A percentile compares a stretch with the other conserved stretches of the same genome.
phyloP scores from a whole-genome alignment of 2,329 filamentous ascomycete genomes.

The Aspergillus fumigatus region DNA sequence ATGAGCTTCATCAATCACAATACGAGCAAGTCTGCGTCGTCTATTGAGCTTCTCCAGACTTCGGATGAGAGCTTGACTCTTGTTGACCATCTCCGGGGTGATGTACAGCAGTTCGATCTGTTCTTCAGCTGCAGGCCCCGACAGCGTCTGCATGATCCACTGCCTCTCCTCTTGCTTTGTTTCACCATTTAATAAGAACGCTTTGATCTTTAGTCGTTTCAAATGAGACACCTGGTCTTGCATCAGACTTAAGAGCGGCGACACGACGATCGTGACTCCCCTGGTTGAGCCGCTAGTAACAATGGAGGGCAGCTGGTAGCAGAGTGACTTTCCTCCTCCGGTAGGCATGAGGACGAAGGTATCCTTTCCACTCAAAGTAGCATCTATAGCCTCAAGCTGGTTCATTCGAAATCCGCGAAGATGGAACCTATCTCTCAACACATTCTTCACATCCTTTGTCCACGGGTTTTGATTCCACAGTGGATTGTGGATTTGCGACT shows the following conservation, averaged over 20 bases:
- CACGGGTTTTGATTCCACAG: conserved; percentile 64
- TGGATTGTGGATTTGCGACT: conserved; percentile 27
- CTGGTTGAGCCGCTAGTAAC: conserved; percentile 71
- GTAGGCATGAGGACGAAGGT: conserved; percentile 97
- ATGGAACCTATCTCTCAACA: conserved; percentile 77
- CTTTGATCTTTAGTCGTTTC: conserved; percentile 67
- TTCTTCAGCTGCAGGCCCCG: conserved; percentile 63
- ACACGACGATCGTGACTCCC: conserved; percentile 92
- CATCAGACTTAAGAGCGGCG: conserved; percentile 91
- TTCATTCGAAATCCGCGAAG: conserved; percentile 84
- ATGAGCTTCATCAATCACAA: conserved; percentile 98
- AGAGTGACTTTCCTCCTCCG: conserved; percentile 92
- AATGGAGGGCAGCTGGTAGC: conserved; percentile 90
- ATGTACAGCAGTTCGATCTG: conserved; percentile 86
- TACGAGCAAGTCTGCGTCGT: conserved; percentile 70
- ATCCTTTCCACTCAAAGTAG: conserved; percentile 80
- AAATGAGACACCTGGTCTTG: conserved; percentile 91
- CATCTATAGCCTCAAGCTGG: conserved; percentile 93
- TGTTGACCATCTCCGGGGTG: conserved; percentile 93
- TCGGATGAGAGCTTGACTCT: conserved; percentile 65
- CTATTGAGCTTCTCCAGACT: conserved; percentile 65
- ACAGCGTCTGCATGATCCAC: conserved; percentile 62
- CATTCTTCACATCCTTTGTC: conserved; percentile 78
- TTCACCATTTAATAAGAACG: conserved; percentile 77
- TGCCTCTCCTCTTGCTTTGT: conserved; percentile 59